Conservation (phyloP, 805 yeast species). For the Sugiyamaella mastotermitis region DNA sequence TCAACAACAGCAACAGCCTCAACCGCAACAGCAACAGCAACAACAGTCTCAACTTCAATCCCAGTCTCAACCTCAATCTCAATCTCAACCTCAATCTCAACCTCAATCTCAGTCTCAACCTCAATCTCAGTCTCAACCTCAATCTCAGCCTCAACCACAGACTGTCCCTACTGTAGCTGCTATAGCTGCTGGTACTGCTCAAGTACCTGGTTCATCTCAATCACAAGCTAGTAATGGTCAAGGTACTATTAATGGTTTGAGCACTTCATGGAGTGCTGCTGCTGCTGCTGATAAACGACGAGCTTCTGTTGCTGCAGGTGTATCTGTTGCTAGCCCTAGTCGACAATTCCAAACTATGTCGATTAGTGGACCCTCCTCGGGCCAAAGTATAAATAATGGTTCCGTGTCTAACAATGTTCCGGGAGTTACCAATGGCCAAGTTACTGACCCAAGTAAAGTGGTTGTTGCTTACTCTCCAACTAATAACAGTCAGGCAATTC, state of each 20-base stretch:
- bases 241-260: no score
- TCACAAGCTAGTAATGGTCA: not conserved
- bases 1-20: conserved; percentile 7
- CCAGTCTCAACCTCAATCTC: not conserved
- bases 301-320: not conserved
- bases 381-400: not conserved
- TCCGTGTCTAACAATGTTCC: not conserved
- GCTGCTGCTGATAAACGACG: not conserved
- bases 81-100: not conserved
- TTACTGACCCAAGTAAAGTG: conserved; percentile 20
- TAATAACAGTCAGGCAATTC: conserved; percentile 28
- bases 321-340: conserved; percentile 5
- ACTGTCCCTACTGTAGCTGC: not conserved
- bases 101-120: conserved; percentile 1
- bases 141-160: conserved; percentile 2
- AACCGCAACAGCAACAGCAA: conserved; percentile 6
- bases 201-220: not conserved
- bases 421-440: not conserved
- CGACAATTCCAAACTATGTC: conserved; percentile 5
- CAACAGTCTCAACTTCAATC: not conserved
- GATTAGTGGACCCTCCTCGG: conserved; percentile 2
- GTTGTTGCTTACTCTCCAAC: conserved; percentile 29
- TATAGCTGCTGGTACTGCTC: conserved; percentile 1
- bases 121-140: not conserved
- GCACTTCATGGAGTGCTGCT: no score